A percentile compares a stretch with the other conserved stretches of the same genome.
These are phyloP conservation scores for Calonectria honghensis DNA, from an alignment of 2,329 filamentous ascomycete genomes.

Conservation along the genomic window DNA sequence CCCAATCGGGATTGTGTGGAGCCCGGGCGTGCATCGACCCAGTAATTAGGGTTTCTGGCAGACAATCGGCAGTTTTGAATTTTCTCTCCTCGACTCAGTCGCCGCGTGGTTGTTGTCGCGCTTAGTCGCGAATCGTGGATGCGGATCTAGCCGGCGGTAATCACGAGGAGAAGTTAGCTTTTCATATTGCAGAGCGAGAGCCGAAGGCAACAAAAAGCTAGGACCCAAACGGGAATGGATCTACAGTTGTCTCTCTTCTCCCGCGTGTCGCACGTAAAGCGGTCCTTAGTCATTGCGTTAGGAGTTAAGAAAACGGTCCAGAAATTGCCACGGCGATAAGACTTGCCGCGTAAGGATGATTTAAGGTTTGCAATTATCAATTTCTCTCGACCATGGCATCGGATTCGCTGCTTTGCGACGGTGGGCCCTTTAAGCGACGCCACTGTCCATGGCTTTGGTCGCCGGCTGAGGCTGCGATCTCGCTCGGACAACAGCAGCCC, in stretches of 20 bases:
- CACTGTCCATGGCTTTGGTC: neutral
- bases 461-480: neutral
- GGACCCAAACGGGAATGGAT: neutral
- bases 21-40: neutral
- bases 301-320: neutral
- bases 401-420: neutral
- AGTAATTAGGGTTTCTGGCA: neutral
- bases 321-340: neutral
- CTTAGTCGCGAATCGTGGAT: slow-evolving; percentile 3
- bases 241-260: neutral
- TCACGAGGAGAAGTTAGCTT: slow-evolving; percentile 14
- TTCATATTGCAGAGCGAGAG: slow-evolving; percentile 5
- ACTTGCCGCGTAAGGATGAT: neutral
- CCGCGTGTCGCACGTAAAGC: neutral
- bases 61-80: neutral
- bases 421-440: neutral
- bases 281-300: neutral
- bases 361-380: neutral
- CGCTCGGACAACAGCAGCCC: neutral
- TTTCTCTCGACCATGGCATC: neutral
- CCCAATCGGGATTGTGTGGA: neutral
- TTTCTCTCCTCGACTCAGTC: neutral
- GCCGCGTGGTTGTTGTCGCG: neutral
- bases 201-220: neutral
- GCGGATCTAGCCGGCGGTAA: slow-evolving; percentile 17